Evolutionary conservation across 73 alveolate genomes (phyloP), one percentile per base, ranked within the genome.

Genomic region (Uronychia setigera): DNA sequence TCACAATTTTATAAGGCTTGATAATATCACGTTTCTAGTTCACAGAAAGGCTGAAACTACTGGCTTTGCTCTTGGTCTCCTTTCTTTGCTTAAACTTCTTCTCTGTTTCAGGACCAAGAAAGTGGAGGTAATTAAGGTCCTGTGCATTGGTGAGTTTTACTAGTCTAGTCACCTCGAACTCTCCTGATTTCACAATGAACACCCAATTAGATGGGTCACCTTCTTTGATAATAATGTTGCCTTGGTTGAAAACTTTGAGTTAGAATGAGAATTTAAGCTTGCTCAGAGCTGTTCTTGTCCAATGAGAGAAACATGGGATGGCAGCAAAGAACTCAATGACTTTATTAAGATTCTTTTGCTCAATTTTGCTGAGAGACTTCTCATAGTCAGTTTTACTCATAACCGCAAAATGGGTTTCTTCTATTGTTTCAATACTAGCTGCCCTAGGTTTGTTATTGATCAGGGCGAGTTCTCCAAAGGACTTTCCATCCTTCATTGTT

Each of bases 381-480:
- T 80, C 77, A 60, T 87, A 91, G 77, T 87, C 96, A 32, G 58
- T 78, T 75, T 86, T 90, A 35, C 83, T 60, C 80, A 90, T 74
- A 19, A 76, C 76, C 1, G 95, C 95, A 34, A 90, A 90, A 59
- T 86, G 93, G 76, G 88, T 57, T 19, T 67, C 87, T 78, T 89
- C 82, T 32, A 76, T 46, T 32, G 94, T 58, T 74, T 86, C 77
- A 33, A 93, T 91, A 0, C 95, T 89, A 5, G 97, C 97, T n/a
- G 96, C 91, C 58, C 97, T 82, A 58, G 92, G 93, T 30, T 89
- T 91, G 86, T 94, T 92, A 58, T 90, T 87, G 29, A 92, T 86
- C 74, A 94, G 79, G 29, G 97, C 97, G 30, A 94, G 79, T 83
- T 94, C 98, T 0, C 98, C 98, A 76, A 94, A 94, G 35, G 96